phyloP scores from a whole-genome alignment of 352 stramenopile species.

The Phytophthora sojae region DNA sequence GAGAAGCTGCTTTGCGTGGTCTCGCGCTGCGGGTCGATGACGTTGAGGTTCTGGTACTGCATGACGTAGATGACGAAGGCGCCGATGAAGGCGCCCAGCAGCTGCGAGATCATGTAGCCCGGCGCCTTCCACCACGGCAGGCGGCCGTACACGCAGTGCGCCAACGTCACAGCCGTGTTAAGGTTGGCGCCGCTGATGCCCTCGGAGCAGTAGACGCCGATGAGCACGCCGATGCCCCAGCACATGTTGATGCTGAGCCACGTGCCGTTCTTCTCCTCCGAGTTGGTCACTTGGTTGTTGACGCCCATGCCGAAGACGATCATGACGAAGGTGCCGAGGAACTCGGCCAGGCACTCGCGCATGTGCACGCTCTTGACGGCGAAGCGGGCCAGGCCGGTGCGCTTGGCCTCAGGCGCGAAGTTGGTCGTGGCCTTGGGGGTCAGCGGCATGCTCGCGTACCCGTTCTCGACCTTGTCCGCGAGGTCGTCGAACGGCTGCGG shows the following conservation, averaged over 20 bases:
- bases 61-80: slow-evolving; percentile 51
- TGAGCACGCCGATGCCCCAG: slow-evolving; percentile 30
- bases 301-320: slow-evolving; percentile 61
- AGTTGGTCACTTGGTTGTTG: slow-evolving; percentile 56
- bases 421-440: slow-evolving; percentile 49
- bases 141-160: slow-evolving; percentile 43
- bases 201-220: slow-evolving; percentile 50
- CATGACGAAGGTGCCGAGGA: slow-evolving; percentile 56
- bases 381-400: slow-evolving; percentile 49
- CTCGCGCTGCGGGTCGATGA: slow-evolving; percentile 49
- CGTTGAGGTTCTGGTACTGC: slow-evolving; percentile 56
- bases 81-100: slow-evolving; percentile 46
- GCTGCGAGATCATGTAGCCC: slow-evolving; percentile 51
- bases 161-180: slow-evolving; percentile 57
- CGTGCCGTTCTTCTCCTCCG: slow-evolving; percentile 49
- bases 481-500: slow-evolving; percentile 7
- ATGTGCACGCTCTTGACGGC: too few species aligned
- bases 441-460: slow-evolving; percentile 42
- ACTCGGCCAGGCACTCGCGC: slow-evolving; percentile 49
- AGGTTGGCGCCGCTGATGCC: slow-evolving; percentile 56
- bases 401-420: slow-evolving; percentile 30
- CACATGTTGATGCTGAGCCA: slow-evolving; percentile 56
- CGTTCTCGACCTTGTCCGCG: slow-evolving; percentile 21
- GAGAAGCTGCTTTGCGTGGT: slow-evolving; percentile 47
- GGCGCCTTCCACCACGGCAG: slow-evolving; percentile 53